Evolutionary conservation across 495 filamentous ascomycete genomes (phyloP).

Genomic region (Parachaetomium inaequale): DNA sequence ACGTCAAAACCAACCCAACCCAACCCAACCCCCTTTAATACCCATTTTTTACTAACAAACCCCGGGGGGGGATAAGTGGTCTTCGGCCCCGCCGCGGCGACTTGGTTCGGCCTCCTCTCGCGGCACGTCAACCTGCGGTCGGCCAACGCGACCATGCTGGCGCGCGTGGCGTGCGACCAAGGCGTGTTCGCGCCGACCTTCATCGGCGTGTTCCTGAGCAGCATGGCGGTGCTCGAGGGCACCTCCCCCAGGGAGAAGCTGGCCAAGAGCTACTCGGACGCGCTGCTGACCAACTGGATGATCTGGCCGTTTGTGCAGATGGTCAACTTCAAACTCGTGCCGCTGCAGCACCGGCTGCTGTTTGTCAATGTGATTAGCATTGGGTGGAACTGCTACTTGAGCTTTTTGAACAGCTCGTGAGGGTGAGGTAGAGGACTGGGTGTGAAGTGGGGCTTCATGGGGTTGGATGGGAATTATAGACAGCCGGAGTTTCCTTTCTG

Average conservation of each 20-base stretch:
- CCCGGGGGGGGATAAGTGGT: slow-evolving; percentile 63
- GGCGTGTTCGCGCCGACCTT: slow-evolving; percentile 79
- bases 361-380: slow-evolving; percentile 77
- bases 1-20: too few relatives aligned
- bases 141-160: slow-evolving; percentile 66
- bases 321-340: slow-evolving; percentile 87
- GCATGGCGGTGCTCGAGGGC: slow-evolving; percentile 88
- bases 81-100: slow-evolving; percentile 88
- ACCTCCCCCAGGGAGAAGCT: slow-evolving; percentile 66
- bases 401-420: slow-evolving; percentile 64
- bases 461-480: neutral
- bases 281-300: slow-evolving; percentile 80
- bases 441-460: neutral
- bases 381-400: slow-evolving; percentile 97
- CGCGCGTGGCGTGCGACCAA: slow-evolving; percentile 82
- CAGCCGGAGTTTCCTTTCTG: neutral
- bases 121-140: slow-evolving; percentile 61
- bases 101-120: slow-evolving; percentile 77
- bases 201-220: slow-evolving; percentile 75
- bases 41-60: neutral
- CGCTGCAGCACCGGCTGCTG: slow-evolving; percentile 78
- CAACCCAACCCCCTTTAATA: neutral
- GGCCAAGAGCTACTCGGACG: slow-evolving; percentile 59
- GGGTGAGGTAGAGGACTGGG: neutral
- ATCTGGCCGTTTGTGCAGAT: slow-evolving; percentile 92